Base-by-base conservation (phyloP, 2,329 filamentous ascomycete species). In the Daldinia sp. region DNA sequence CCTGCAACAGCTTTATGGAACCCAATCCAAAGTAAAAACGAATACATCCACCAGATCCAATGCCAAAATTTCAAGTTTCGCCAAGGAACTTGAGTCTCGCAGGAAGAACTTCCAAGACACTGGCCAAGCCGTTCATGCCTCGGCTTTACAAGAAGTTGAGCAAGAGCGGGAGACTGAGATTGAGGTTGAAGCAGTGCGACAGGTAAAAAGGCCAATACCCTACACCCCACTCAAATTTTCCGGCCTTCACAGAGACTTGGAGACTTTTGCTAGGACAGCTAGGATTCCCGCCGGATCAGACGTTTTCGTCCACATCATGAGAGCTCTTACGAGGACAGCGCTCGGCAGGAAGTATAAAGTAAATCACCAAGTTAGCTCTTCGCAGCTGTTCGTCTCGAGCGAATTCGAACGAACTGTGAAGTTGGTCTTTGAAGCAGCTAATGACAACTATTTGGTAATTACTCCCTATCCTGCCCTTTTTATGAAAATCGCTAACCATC, bases 131-230 rank as follows among this genome's bases (percentile, higher is more conserved):
- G 76, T 79, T 1, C 79, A 82, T 52, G 78, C 77, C 0, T 83
- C 83, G 0, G 82, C 84, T 0, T 73, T 90, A 0, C 81, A 89
- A 48, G 88, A 91, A 56, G 87, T 84, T 0, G 82, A 84, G 35
- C 81, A 84, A 60, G 85, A 89, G 65, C 76, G 86, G 13, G 86
- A 90, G 62, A 80, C 88, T 0, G 85, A 83, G 2, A 79, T 83
- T 13, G 82, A 89, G 64, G 80, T 88, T 0, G 85, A 90, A 58
- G 76, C 80, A 5, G 80, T 87, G 0, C 82, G 86, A 0, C 81
- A 88, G 64, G 75, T 82, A 1, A 81, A 88, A 68, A 82, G 78
- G 25, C 82, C 80, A 0, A 34, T 72, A 0, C 72, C 78, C 0
- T 81, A 78, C 57, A 69, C 68, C 0, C 71, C 83, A 0, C 70